Percentiles rank a stretch among this genome's conserved stretches.
Evolutionary conservation across 345 rosid species (phyloP).

Genomic region (Noccaea bulbosa): DNA sequence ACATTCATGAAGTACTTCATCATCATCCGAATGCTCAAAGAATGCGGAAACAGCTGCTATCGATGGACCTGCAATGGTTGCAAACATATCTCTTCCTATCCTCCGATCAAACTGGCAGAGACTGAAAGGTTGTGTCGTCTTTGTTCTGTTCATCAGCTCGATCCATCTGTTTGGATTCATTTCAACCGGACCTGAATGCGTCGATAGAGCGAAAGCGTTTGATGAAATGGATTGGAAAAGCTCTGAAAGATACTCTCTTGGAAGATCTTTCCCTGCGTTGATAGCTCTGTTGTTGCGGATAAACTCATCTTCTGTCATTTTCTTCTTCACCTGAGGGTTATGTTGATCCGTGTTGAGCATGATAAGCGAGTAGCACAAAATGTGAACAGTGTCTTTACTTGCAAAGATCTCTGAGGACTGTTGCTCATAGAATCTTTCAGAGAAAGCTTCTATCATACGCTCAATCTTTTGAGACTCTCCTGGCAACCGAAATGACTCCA

Average conservation of each 20-base stretch:
- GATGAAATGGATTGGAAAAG: slow-evolving; percentile 74
- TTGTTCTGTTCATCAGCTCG: slow-evolving; percentile 68
- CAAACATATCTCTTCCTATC: slow-evolving; percentile 90
- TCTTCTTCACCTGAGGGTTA: slow-evolving; percentile 90
- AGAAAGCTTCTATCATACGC: slow-evolving; percentile 78
- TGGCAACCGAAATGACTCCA: slow-evolving; percentile 80
- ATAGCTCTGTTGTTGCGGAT: slow-evolving; percentile 85
- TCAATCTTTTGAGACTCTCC: slow-evolving; percentile 95
- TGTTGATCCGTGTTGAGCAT: slow-evolving; percentile 97
- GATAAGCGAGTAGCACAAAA: slow-evolving; percentile 84
- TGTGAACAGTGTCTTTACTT: slow-evolving; percentile 70
- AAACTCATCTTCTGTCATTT: slow-evolving; percentile 97
- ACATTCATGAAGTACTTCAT: slow-evolving; percentile 87
- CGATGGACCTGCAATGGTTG: slow-evolving; percentile 79
- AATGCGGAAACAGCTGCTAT: slow-evolving; percentile 84
- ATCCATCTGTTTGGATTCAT: slow-evolving; percentile 85
- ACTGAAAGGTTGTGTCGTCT: slow-evolving; percentile 50
- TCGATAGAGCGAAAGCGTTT: slow-evolving; percentile 59
- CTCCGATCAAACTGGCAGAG: slow-evolving; percentile 65
- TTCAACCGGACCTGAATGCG: slow-evolving; percentile 56
- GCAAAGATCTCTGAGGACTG: slow-evolving; percentile 74
- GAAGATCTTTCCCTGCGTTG: slow-evolving; percentile 86
- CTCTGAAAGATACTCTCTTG: slow-evolving; percentile 86
- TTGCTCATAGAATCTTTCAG: slow-evolving; percentile 70
- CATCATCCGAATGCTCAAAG: slow-evolving; percentile 88